Base-by-base conservation (phyloP, 2,329 filamentous ascomycete genomes). In the Aspergillus jensenii region DNA sequence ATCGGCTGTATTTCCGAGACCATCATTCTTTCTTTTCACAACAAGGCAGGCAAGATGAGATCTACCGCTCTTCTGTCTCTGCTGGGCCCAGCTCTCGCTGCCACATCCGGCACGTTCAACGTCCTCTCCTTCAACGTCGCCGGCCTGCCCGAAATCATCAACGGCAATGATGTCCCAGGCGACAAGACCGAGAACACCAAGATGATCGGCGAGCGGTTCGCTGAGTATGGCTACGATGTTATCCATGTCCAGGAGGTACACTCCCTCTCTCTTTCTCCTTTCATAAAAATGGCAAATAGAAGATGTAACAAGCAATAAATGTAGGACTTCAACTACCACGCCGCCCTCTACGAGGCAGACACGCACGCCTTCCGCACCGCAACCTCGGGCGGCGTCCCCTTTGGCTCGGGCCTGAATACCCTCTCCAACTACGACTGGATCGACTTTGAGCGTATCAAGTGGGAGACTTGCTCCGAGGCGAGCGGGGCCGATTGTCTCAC, bases 321-420 rank as follows among this genome's bases (percentile, higher is more conserved):
- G 0, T 37, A 79, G 77, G 85, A 89, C 69, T 89, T 89, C 78
- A 87, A 87, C 73, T 89, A 84, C 71, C 86, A 90, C 64, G 82
- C 84, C 8, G 78, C 80, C 56, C 80, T 90, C 62, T 89, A 89
- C 71, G 76, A 76, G 9, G 83, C 82, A 14, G 84, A 69, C 46
- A 50, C 62, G 21, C 67, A 69, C 65, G 77, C 83, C 3, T 81
- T 82, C 71, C 80, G 87, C 54, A 89, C 87, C 1, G 70, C 84
- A 0, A 89, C 86, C 2, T 86, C 84, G 5, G 87, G 87, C n/a
- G 84, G 84, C 23, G 86, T 85, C 0, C 81, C 78, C 0, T 79
- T 89, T 62, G 87, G 87, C 9, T 83, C 80, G 51, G 87, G 87
- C 2, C 74, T 90, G 52, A 90, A 89, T 75, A 84, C 84, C 0